Conservation (phyloP, 1,284 basidiomycete genomes). For the Ustilago sp. region DNA sequence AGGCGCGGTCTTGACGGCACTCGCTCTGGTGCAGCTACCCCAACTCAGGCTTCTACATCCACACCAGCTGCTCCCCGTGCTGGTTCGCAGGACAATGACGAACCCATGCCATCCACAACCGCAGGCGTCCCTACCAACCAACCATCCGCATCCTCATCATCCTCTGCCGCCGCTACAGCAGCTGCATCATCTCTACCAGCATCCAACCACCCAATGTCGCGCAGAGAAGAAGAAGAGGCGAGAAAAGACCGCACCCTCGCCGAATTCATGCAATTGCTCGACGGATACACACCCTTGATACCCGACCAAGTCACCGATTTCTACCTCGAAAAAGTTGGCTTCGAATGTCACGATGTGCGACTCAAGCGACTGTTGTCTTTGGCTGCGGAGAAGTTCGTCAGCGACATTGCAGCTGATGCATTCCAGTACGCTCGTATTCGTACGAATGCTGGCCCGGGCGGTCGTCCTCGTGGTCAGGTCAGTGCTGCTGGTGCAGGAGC, state of each 20-base stretch:
- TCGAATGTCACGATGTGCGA: slow-evolving; percentile 85
- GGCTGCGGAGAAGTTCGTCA: slow-evolving; percentile 97
- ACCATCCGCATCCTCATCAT: slow-evolving; percentile 25
- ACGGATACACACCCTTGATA: slow-evolving; percentile 96
- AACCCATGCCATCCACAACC: slow-evolving; percentile 42
- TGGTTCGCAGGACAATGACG: slow-evolving; percentile 25
- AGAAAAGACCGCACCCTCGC: slow-evolving; percentile 82
- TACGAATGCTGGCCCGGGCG: slow-evolving; percentile 72
- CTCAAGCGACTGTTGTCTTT: slow-evolving; percentile 89
- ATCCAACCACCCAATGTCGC: slow-evolving; percentile 58
- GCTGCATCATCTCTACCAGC: slow-evolving; percentile 35
- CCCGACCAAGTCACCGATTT: slow-evolving; percentile 98
- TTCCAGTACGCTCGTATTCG: slow-evolving; percentile 97
- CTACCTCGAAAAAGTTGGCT: slow-evolving; percentile 94
- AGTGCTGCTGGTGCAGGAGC: slow-evolving; percentile 24
- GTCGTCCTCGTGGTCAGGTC: slow-evolving; percentile 57
- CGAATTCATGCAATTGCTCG: slow-evolving; percentile 94
- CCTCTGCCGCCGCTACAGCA: slow-evolving; percentile 24
- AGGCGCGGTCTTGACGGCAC: slow-evolving; percentile 53
- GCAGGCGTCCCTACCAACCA: slow-evolving; percentile 10
- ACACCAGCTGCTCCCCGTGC: slow-evolving; percentile 7
- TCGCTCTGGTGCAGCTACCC: slow-evolving; percentile 43
- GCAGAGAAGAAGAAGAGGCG: slow-evolving; percentile 79
- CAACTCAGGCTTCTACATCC: slow-evolving; percentile 31
- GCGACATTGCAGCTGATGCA: slow-evolving; percentile 95